These are phyloP conservation scores for Termitomyces sp. DNA, from an alignment of 768 basidiomycete genomes.

Conservation along the genomic window DNA sequence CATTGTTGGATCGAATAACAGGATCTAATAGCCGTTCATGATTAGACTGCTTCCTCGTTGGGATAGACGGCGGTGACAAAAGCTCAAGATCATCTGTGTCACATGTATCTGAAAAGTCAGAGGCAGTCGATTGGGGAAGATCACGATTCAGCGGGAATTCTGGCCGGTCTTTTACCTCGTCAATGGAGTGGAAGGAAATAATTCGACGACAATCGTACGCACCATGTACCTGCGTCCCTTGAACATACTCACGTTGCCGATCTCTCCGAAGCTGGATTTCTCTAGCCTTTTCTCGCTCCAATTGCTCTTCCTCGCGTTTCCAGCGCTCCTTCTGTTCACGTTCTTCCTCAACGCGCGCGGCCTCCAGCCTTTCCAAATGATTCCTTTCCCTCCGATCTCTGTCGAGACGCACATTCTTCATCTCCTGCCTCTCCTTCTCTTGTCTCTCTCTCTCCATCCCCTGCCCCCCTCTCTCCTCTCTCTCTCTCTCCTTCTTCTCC, in stretches of 20 bases:
- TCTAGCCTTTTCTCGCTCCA: background rate
- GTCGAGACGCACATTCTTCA: conserved; percentile 1
- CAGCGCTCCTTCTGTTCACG: background rate
- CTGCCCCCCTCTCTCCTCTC: background rate
- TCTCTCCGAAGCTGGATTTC: background rate
- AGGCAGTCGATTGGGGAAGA: background rate
- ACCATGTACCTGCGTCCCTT: background rate
- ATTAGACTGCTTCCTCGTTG: conserved; percentile 7
- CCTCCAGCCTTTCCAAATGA: background rate
- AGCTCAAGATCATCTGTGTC: conserved; percentile 20
- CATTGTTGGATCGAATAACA: conserved; percentile 11
- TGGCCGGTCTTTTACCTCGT: background rate
- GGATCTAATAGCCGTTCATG: background rate
- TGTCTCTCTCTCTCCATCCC: background rate
- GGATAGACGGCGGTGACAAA: conserved; percentile 13
- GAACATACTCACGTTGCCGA: background rate
- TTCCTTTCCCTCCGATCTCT: background rate
- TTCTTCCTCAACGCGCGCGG: background rate
- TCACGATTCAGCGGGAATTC: background rate
- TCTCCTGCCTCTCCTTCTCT: conserved; percentile 1
- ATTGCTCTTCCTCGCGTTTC: background rate
- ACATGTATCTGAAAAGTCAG: conserved; percentile 3
- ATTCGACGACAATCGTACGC: background rate
- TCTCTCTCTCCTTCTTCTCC: background rate
- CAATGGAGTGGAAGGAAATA: background rate